Percentiles rank a stretch among this genome's conserved stretches.
Conservation (phyloP, 2,329 filamentous ascomycete species). For the Aspergillus pseudoviridinutans region DNA sequence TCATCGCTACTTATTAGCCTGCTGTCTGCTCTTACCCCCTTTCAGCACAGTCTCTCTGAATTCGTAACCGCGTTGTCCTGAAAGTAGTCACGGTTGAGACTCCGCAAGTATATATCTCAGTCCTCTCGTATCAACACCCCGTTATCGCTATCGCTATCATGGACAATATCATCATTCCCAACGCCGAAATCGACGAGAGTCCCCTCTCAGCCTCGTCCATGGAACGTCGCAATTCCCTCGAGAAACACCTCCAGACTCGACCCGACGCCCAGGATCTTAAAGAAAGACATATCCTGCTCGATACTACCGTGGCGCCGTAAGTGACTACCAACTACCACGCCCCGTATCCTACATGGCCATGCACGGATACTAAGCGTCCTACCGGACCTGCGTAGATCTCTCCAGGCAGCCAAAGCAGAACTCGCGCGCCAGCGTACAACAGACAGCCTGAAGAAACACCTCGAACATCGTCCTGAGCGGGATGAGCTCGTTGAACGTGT, state of each 20-base stretch:
- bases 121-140: not conserved
- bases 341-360: not conserved
- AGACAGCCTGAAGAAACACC: conserved; percentile 61
- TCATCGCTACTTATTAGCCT: not conserved
- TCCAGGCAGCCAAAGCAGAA: conserved; percentile 60
- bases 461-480: conserved; percentile 62
- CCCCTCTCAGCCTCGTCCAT: conserved; percentile 52
- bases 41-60: not conserved
- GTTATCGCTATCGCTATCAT: conserved; percentile 9
- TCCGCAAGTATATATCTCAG: not conserved
- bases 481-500: conserved; percentile 75
- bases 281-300: conserved; percentile 63
- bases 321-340: conserved; percentile 17
- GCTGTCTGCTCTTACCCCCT: not conserved
- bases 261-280: conserved; percentile 64
- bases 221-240: conserved; percentile 62
- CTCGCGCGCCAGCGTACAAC: conserved; percentile 61
- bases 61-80: not conserved
- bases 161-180: conserved; percentile 10
- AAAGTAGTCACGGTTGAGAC: not conserved
- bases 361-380: not conserved
- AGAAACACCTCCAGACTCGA: conserved; percentile 68
- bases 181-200: conserved; percentile 50
- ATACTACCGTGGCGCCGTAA: conserved; percentile 64
- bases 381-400: conserved; percentile 42